These are phyloP conservation scores for Suillus tomentosus DNA, from an alignment of 768 basidiomycete genomes.

Conservation along the genomic window DNA sequence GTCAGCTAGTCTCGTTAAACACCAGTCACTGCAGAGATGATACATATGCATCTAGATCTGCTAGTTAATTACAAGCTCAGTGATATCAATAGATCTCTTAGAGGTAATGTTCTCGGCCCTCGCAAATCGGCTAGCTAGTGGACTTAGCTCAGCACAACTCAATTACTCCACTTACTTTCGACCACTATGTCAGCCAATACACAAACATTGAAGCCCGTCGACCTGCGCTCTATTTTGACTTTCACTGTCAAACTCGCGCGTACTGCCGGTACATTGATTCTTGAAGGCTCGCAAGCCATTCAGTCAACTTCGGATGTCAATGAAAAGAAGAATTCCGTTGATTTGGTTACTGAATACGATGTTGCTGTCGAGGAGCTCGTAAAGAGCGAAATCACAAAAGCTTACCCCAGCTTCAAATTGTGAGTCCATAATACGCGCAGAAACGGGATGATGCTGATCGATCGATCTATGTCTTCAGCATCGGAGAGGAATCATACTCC, in stretches of 20 bases:
- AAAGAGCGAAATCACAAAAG: conserved; percentile 58
- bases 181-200: conserved; percentile 31
- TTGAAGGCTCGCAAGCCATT: conserved; percentile 77
- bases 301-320: conserved; percentile 57
- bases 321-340: conserved; percentile 93
- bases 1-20: not conserved
- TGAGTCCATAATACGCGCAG: conserved; percentile 40
- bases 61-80: not conserved
- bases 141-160: not conserved
- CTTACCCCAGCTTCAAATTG: conserved; percentile 83
- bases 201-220: conserved; percentile 35
- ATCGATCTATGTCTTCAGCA: conserved; percentile 45
- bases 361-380: conserved; percentile 88
- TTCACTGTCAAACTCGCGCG: conserved; percentile 76
- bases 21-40: not conserved
- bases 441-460: not conserved
- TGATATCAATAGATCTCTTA: not conserved
- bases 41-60: not conserved
- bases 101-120: not conserved
- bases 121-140: not conserved
- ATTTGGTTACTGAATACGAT: conserved; percentile 95
- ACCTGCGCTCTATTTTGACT: conserved; percentile 61
- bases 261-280: conserved; percentile 73
- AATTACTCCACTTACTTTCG: conserved; percentile 4
- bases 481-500: conserved; percentile 93